phyloP scores from a whole-genome alignment of 495 filamentous ascomycete genomes.

The Geoglossum glabrum region DNA sequence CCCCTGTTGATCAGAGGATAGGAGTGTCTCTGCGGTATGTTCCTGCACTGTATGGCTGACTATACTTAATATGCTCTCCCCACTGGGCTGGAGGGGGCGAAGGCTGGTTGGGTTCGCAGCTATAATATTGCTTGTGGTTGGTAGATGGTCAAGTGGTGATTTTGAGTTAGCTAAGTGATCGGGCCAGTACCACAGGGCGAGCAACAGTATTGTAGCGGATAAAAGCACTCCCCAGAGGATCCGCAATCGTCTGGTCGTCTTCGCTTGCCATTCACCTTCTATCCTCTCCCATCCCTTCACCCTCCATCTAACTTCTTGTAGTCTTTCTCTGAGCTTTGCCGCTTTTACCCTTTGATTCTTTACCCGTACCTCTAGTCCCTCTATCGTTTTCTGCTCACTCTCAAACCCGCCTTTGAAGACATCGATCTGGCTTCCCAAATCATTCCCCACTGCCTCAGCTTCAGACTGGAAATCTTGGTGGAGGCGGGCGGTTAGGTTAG shows the following conservation, averaged over 20 bases:
- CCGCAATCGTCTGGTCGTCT: constrained; percentile 15
- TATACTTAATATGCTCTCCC: background rate
- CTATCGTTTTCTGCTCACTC: constrained; percentile 47
- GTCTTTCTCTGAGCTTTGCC: constrained; percentile 38
- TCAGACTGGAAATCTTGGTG: constrained; percentile 42
- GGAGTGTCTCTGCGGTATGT: background rate
- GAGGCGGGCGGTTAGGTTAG: constrained; percentile 36
- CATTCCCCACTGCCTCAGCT: constrained; percentile 34
- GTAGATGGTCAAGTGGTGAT: background rate
- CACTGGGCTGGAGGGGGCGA: background rate
- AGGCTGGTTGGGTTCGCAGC: background rate
- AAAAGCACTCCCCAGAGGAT: background rate
- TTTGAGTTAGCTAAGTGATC: background rate
- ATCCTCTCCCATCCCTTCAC: constrained; percentile 53
- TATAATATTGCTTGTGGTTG: background rate
- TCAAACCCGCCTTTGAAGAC: constrained; percentile 41
- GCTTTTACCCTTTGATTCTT: constrained; percentile 40
- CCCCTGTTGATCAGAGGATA: background rate
- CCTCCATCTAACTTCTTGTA: constrained; percentile 39
- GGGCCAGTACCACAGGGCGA: background rate
- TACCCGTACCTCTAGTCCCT: constrained; percentile 44
- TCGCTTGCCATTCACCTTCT: constrained; percentile 54
- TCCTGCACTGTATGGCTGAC: background rate
- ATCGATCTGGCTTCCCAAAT: constrained; percentile 44
- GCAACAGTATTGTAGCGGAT: background rate